A percentile compares a stretch with the other conserved stretches of the same genome.
phyloP scores from a whole-genome alignment of 768 basidiomycete species.

The Leccinellum albellum region DNA sequence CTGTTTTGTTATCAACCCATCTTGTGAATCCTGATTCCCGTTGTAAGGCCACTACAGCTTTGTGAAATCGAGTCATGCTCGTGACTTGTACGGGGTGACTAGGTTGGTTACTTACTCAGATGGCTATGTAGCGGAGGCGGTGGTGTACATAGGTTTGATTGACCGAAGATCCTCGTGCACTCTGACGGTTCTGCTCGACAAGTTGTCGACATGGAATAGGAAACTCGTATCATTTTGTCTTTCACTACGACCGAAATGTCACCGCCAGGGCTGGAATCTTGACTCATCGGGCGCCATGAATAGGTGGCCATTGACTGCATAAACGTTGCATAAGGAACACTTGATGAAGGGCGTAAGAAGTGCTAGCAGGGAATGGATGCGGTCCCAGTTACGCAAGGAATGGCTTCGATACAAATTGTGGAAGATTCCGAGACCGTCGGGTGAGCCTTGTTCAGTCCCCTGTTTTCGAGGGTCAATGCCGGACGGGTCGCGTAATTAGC shows the following conservation, averaged over 20 bases:
- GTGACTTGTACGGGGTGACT: neutral
- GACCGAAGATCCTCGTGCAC: neutral
- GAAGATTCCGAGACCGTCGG: constrained; percentile 13
- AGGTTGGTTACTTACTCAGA: neutral
- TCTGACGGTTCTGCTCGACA: neutral
- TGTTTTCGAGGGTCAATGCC: constrained; percentile 17
- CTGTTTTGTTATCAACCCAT: neutral
- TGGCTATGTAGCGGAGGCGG: neutral
- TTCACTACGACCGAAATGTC: neutral
- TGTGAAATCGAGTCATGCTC: neutral
- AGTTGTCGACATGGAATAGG: neutral
- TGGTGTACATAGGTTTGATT: neutral
- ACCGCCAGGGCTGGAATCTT: constrained; percentile 8
- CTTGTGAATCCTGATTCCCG: neutral
- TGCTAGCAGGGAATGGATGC: constrained; percentile 26
- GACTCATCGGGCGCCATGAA: neutral
- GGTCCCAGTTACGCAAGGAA: constrained; percentile 14
- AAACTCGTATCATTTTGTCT: neutral
- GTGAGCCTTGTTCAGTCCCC: constrained; percentile 6
- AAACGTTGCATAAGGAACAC: constrained; percentile 6
- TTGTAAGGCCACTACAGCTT: neutral
- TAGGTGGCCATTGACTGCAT: neutral
- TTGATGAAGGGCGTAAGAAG: constrained; percentile 26
- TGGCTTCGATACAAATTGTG: constrained; percentile 2
- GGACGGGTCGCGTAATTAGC: constrained; percentile 12